Evolutionary conservation across 1,284 basidiomycete genomes (phyloP).

Genomic region (Marasmius sp.): DNA sequence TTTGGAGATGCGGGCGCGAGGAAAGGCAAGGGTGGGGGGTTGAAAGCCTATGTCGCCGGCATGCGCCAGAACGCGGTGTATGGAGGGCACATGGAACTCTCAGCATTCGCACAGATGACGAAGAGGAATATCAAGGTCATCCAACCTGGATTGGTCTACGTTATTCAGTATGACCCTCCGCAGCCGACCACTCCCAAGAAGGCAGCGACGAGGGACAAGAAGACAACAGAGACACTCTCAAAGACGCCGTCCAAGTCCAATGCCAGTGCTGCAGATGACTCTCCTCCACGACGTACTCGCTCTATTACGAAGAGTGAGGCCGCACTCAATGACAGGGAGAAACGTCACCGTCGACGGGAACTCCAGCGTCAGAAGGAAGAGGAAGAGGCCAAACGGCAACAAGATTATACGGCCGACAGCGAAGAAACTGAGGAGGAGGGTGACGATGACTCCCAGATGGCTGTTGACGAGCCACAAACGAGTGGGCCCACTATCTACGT

Average conservation of each 20-base stretch:
- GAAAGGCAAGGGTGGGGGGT: conserved; percentile 13
- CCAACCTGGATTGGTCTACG: conserved; percentile 84
- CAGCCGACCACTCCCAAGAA: conserved; percentile 31
- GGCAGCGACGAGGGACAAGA: not conserved
- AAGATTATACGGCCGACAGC: conserved; percentile 11
- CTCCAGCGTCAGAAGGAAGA: not conserved
- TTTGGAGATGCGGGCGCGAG: conserved; percentile 14
- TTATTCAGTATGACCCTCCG: conserved; percentile 71
- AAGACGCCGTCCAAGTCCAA: conserved; percentile 2
- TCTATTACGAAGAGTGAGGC: conserved; percentile 6
- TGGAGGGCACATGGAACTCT: conserved; percentile 88
- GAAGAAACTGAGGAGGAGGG: conserved; percentile 28
- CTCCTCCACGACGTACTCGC: conserved; percentile 10
- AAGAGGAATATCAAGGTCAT: conserved; percentile 85
- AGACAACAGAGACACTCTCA: conserved; percentile 4
- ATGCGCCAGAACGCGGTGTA: conserved; percentile 61
- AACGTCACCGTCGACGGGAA: not conserved
- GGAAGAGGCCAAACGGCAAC: not conserved
- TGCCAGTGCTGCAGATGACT: conserved; percentile 1
- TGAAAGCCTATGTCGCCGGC: conserved; percentile 13
- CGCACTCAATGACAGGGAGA: conserved; percentile 7
- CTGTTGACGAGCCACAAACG: not conserved
- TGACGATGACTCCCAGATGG: conserved; percentile 21
- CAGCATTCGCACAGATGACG: conserved; percentile 84
- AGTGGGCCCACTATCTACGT: conserved; percentile 61